Conservation (phyloP, 1,139 yeast genomes). For the Sugiyamaella sp. region DNA sequence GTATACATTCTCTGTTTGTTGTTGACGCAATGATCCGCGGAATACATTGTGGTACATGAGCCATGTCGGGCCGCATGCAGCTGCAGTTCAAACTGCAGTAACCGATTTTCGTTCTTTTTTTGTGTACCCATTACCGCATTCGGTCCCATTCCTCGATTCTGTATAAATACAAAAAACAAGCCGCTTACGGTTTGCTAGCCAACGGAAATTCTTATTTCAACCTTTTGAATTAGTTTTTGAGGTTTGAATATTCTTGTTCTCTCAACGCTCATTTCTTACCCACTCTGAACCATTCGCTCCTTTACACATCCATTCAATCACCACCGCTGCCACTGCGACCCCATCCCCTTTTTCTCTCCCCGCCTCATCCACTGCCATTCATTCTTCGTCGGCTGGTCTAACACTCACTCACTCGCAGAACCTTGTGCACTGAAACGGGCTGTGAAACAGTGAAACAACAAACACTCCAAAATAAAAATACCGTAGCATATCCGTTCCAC, state of each 20-base stretch:
- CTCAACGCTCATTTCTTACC: conserved; percentile 1
- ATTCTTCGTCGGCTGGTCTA: background rate
- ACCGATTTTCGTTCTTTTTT: conserved; percentile 15
- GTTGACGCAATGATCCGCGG: conserved; percentile 7
- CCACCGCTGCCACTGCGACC: background rate
- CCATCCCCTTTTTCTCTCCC: background rate
- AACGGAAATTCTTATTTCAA: conserved; percentile 2
- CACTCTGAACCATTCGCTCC: background rate
- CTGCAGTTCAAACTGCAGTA: conserved; percentile 6
- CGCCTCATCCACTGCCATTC: background rate
- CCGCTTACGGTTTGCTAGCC: conserved; percentile 9
- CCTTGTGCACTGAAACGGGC: background rate
- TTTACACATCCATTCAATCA: background rate
- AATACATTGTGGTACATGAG: background rate
- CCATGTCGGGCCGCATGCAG: conserved; percentile 4
- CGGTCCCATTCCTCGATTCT: conserved; percentile 21
- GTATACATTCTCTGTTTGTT: conserved; percentile 13
- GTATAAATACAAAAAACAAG: conserved; percentile 15
- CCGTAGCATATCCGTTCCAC: background rate
- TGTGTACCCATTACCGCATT: conserved; percentile 23
- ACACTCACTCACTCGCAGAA: background rate
- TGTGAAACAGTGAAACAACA: background rate
- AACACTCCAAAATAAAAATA: background rate
- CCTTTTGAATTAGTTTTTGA: background rate
- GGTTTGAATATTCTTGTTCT: conserved; percentile 11